These are phyloP conservation scores for Populus tremula DNA, from an alignment of 345 rosid genomes.

Conservation along the genomic window DNA sequence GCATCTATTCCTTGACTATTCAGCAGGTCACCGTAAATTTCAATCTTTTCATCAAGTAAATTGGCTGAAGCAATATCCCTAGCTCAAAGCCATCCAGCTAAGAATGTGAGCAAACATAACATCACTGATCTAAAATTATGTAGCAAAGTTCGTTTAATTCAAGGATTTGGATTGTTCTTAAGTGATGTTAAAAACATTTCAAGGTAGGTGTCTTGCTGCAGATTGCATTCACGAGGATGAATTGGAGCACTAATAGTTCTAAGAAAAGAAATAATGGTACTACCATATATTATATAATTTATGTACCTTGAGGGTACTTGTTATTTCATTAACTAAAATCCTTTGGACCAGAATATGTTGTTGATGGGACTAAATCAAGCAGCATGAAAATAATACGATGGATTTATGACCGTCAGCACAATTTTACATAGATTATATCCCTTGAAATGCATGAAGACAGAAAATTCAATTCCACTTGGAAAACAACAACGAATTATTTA, in stretches of 20 bases:
- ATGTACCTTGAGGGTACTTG: neutral
- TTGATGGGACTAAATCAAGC: neutral
- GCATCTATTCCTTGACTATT: neutral
- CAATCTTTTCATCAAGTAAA: neutral
- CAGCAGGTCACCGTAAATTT: neutral
- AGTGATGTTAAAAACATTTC: neutral
- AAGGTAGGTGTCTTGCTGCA: neutral
- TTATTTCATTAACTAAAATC: neutral
- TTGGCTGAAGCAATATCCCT: neutral
- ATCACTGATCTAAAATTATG: too few species aligned
- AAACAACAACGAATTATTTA: neutral
- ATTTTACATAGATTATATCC: neutral
- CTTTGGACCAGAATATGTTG: neutral
- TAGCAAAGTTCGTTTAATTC: neutral
- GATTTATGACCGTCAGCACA: neutral
- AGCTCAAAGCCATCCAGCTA: neutral
- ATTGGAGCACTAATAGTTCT: neutral
- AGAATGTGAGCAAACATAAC: neutral
- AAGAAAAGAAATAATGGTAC: neutral
- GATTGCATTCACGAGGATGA: neutral
- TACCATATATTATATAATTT: neutral
- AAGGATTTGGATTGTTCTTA: neutral
- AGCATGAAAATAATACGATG: neutral
- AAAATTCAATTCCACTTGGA: neutral
- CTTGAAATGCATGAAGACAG: neutral